A percentile compares a stretch with the other conserved stretches of the same genome.
Conservation (phyloP, 768 basidiomycete species). For the Rhizopogon vesiculosus region DNA sequence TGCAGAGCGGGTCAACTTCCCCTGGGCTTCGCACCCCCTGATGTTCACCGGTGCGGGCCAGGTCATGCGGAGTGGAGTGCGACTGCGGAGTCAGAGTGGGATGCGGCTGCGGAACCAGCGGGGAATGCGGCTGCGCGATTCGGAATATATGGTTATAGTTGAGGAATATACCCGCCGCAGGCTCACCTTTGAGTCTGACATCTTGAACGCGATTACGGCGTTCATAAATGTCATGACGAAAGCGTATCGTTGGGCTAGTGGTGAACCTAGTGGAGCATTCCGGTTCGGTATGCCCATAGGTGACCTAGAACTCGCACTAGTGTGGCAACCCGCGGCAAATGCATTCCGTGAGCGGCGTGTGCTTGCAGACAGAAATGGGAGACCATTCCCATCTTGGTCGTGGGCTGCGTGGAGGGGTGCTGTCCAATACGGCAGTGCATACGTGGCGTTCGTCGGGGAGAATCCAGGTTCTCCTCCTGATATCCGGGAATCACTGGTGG, state of each 20-base stretch:
- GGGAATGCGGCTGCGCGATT: no score
- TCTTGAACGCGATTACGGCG: not conserved
- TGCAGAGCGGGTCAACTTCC: conserved; percentile 3
- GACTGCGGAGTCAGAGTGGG: no score
- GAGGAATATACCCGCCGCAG: not conserved
- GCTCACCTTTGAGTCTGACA: not conserved
- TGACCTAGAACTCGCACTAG: conserved; percentile 10
- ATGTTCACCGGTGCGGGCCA: no score
- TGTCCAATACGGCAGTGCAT: not conserved
- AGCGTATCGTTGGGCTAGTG: not conserved
- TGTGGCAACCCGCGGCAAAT: conserved; percentile 18
- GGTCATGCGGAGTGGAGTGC: no score
- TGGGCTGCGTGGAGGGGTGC: conserved; percentile 22
- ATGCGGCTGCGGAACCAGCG: no score
- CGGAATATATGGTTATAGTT: not conserved
- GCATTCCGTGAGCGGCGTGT: conserved; percentile 7
- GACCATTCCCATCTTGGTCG: conserved; percentile 19
- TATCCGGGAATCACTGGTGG: conserved; percentile 13
- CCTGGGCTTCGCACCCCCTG: no score
- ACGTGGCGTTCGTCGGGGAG: not conserved
- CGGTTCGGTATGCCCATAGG: not conserved
- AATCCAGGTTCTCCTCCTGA: no score
- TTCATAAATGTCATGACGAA: not conserved
- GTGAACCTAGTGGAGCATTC: not conserved
- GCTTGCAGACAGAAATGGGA: not conserved